phyloP scores from a whole-genome alignment of 169 alveolate species.

The Theileria parva region DNA sequence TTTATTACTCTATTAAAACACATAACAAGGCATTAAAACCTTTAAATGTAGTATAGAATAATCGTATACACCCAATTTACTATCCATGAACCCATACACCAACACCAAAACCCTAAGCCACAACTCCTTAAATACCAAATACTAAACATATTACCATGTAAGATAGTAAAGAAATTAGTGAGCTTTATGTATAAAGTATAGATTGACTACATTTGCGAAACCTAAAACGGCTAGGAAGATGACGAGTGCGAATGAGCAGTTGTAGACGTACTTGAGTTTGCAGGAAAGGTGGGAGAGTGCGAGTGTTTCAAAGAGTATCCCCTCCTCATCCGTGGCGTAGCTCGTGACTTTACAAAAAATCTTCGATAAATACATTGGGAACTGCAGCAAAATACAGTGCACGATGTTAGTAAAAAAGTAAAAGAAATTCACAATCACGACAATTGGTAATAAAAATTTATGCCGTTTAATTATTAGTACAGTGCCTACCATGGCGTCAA shows the following conservation, averaged over 20 bases:
- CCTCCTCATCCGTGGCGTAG: slow-evolving; percentile 21
- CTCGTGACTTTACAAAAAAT: slow-evolving; percentile 24
- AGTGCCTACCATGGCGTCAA: slow-evolving; percentile 17
- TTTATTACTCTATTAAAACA: too few relatives aligned
- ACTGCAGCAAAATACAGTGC: slow-evolving; percentile 17
- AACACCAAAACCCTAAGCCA: too few relatives aligned
- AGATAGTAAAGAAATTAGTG: too few relatives aligned
- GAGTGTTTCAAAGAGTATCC: slow-evolving; percentile 26
- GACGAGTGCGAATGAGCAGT: not conserved
- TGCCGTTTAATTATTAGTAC: slow-evolving; percentile 27
- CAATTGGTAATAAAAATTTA: slow-evolving; percentile 22
- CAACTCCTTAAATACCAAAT: too few relatives aligned
- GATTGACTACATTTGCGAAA: not conserved
- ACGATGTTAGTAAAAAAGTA: slow-evolving; percentile 11
- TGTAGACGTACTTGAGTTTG: slow-evolving; percentile 12
- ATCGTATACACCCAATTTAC: too few relatives aligned
- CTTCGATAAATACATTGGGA: slow-evolving; percentile 15
- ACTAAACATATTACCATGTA: too few relatives aligned
- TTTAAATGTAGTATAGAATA: too few relatives aligned
- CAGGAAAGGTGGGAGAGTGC: slow-evolving; percentile 44
- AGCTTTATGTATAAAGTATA: slow-evolving; percentile 20
- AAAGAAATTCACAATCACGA: slow-evolving; percentile 15
- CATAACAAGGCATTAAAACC: too few relatives aligned
- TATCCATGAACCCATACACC: too few relatives aligned
- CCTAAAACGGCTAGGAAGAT: slow-evolving; percentile 6